A percentile compares a stretch with the other conserved stretches of the same genome.
phyloP scores from a whole-genome alignment of 2,329 filamentous ascomycete species.

The Cordyceps militaris region DNA sequence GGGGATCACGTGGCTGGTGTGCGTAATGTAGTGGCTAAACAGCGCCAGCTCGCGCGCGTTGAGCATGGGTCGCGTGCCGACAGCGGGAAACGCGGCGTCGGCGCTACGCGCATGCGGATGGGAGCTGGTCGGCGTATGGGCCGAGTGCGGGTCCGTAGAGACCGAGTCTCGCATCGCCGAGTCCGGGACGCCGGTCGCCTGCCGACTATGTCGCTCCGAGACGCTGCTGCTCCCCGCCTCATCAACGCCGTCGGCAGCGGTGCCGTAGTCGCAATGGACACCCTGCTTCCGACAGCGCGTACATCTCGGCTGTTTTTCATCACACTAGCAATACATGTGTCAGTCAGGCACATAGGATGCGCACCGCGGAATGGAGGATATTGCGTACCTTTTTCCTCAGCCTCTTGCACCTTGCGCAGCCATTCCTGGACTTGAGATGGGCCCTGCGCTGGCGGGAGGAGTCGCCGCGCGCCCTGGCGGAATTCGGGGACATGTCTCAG shows the following conservation, averaged over 20 bases:
- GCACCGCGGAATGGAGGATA: background rate
- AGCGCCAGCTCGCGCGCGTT: conserved; percentile 27
- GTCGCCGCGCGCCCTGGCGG: background rate
- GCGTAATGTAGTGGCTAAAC: conserved; percentile 34
- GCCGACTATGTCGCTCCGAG: background rate
- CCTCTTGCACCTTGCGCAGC: conserved; percentile 5
- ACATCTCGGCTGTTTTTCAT: conserved; percentile 27
- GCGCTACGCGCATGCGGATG: background rate
- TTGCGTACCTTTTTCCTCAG: conserved; percentile 5
- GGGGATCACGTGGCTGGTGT: conserved; percentile 31
- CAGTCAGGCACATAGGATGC: background rate
- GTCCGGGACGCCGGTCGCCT: background rate
- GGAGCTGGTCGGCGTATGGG: background rate
- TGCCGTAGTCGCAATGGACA: conserved; percentile 24
- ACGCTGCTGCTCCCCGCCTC: conserved; percentile 5
- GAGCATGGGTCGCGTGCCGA: background rate
- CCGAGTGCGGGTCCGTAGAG: background rate
- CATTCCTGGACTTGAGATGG: conserved; percentile 8
- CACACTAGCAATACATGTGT: conserved; percentile 23
- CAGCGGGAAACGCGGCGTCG: background rate
- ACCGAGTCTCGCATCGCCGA: background rate
- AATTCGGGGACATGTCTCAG: background rate
- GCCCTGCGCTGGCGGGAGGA: conserved; percentile 6
- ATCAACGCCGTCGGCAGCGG: conserved; percentile 2
- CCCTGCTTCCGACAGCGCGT: conserved; percentile 26